Percentiles rank a stretch among this genome's conserved stretches.
phyloP scores from a whole-genome alignment of 345 rosid genomes.

The Lepidium didymum region DNA sequence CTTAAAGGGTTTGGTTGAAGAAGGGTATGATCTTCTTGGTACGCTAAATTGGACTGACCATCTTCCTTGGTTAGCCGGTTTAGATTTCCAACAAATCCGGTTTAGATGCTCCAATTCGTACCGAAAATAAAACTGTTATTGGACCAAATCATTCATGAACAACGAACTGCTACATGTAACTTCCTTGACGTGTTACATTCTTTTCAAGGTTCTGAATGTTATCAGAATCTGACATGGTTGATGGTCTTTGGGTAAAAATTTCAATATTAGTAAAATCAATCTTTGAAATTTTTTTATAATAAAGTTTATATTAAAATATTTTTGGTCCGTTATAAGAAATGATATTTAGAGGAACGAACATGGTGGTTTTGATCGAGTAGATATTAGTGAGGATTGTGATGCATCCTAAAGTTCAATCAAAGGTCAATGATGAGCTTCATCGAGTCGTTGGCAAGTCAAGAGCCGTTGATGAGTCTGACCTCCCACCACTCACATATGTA shows the following conservation, averaged over 20 bases:
- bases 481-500: slow-evolving; percentile 43
- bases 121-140: slow-evolving; percentile 55
- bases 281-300: background rate
- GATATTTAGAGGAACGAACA: slow-evolving; percentile 89
- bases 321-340: slow-evolving; percentile 51
- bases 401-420: slow-evolving; percentile 54
- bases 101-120: slow-evolving; percentile 56
- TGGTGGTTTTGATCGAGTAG: slow-evolving; percentile 90
- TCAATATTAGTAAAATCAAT: background rate
- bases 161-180: slow-evolving; percentile 32
- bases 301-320: no score
- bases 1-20: slow-evolving; percentile 48
- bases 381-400: slow-evolving; percentile 70
- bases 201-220: slow-evolving; percentile 49
- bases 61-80: slow-evolving; percentile 55
- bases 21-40: slow-evolving; percentile 67
- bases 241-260: slow-evolving; percentile 66
- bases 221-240: slow-evolving; percentile 58
- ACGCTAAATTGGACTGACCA: slow-evolving; percentile 67
- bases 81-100: slow-evolving; percentile 64
- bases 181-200: slow-evolving; percentile 61
- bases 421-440: slow-evolving; percentile 66
- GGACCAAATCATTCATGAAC: slow-evolving; percentile 42
- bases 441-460: slow-evolving; percentile 54
- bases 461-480: slow-evolving; percentile 49